Evolutionary conservation across 805 yeast species (phyloP).

Genomic region (Candida odintsovae): DNA sequence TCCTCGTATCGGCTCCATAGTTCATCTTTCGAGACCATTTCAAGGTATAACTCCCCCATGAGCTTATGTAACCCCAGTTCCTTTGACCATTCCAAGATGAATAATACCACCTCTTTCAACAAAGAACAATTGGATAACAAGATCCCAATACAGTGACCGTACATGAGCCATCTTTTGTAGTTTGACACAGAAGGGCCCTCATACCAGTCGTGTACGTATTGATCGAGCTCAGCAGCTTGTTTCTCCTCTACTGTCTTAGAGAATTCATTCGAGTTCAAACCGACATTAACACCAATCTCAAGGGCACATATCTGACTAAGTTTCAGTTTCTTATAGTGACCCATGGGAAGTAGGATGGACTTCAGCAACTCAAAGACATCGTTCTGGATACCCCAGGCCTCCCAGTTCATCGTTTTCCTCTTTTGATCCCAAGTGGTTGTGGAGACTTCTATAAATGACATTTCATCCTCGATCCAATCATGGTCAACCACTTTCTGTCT

Average conservation of each 20-base stretch:
- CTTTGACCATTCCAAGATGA: constrained; percentile 2
- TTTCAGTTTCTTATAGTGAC: constrained; percentile 1
- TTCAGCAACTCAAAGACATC: constrained; percentile 3
- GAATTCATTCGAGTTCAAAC: constrained; percentile 3
- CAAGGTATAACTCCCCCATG: constrained; percentile 1
- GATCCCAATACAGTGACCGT: constrained; percentile 14
- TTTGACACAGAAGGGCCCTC: constrained; percentile 1
- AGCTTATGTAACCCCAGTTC: background rate
- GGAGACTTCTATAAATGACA: background rate
- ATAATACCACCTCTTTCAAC: constrained; percentile 1
- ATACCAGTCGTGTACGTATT: constrained; percentile 4
- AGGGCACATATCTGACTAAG: constrained; percentile 6
- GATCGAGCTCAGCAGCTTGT: constrained; percentile 4
- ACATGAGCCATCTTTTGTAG: constrained; percentile 9
- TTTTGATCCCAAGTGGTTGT: background rate
- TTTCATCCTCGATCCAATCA: background rate
- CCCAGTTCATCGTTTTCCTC: background rate
- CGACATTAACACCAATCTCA: constrained; percentile 8
- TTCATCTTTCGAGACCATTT: background rate
- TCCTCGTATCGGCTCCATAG: background rate
- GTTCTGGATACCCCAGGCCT: constrained; percentile 1
- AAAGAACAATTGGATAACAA: constrained; percentile 3
- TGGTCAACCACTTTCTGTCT: background rate
- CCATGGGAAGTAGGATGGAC: background rate
- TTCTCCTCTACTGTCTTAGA: constrained; percentile 2